Evolutionary conservation across 164 flowering plant species (phyloP).

Genomic region (Stephania japonica): DNA sequence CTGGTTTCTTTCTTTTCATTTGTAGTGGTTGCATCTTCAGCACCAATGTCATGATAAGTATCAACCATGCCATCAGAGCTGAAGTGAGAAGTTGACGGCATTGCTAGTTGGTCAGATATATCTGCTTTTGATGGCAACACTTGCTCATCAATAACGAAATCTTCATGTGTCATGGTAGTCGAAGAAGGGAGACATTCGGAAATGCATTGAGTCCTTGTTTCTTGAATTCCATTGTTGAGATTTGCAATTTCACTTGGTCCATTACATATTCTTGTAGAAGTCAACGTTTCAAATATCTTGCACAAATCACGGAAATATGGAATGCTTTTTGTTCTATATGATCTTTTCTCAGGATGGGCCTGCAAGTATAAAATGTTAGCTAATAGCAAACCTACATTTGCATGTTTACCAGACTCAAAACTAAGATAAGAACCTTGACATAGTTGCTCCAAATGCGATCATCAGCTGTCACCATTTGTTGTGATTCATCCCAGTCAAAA

Average conservation of each 20-base stretch:
- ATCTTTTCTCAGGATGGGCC: conserved; percentile 48
- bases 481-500: conserved; percentile 48
- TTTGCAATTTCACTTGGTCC: not conserved
- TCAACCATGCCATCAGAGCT: conserved; percentile 15
- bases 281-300: conserved; percentile 27
- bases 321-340: conserved; percentile 42
- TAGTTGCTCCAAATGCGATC: conserved; percentile 53
- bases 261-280: conserved; percentile 14
- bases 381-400: not conserved
- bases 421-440: conserved; percentile 35
- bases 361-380: conserved; percentile 17
- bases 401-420: not conserved
- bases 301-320: conserved; percentile 45
- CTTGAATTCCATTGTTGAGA: not conserved
- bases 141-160: conserved; percentile 12
- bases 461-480: conserved; percentile 52
- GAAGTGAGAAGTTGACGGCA: conserved; percentile 1
- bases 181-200: conserved; percentile 11
- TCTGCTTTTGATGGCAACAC: conserved; percentile 11
- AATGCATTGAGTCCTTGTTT: not conserved
- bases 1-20: conserved; percentile 24
- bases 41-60: conserved; percentile 23
- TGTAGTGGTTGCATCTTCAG: conserved; percentile 22
- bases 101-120: not conserved
- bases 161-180: conserved; percentile 8